Base-by-base conservation (phyloP, 176 grass and related monocot species). In the Pontederia crassipes region DNA sequence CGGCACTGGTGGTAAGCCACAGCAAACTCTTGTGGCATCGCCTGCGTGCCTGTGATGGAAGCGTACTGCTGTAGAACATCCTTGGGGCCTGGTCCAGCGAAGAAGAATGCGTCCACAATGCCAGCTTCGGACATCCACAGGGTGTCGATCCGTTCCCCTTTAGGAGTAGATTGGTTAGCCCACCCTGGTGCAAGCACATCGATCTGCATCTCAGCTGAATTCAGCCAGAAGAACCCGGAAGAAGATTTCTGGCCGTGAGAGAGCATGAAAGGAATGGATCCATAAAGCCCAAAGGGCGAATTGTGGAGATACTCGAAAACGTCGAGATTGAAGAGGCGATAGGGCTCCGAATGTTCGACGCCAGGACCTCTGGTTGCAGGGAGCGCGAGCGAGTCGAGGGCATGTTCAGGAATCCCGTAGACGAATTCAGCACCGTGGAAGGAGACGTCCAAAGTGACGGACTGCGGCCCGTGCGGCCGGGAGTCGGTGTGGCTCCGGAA, bases 201-300 rank as follows among this genome's bases (percentile, higher is more conserved):
- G 40, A 96, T 90, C 77, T 96, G 91, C 91, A 96, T 96, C 78
- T 96, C 91, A 0, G 91, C 91, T 10, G 91, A 82, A 59, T 96
- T 96, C 17, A 90, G 80, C 91, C 91, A 96, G 83, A 96, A 96
- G 75, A 96, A 90, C 9, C 91, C 91, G n/a, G 90, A 95, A 2
- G 78, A 67, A 3, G 72, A 26, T 47, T 58, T 60, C 11, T 65
- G 12, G 28, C 91, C 83, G 16, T 96, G 91, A 8, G 78, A 85
- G 46, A 96, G 85, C 86, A 96, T 96, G 75, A 90, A 96, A 11
- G 91, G 91, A 49, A 96, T 90, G 28, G 91, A 96, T 1, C 91
- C 91, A 45, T 96, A 96, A 3, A 96, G 63, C 11, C 91, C 91
- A 20, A 96, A 96, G 26, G 91, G 91, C 3, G 91, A 96, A 0